Evolutionary conservation across 1,284 basidiomycete genomes (phyloP), one percentile per base, ranked within the genome.

Genomic region (Ustilago xerochloae): DNA sequence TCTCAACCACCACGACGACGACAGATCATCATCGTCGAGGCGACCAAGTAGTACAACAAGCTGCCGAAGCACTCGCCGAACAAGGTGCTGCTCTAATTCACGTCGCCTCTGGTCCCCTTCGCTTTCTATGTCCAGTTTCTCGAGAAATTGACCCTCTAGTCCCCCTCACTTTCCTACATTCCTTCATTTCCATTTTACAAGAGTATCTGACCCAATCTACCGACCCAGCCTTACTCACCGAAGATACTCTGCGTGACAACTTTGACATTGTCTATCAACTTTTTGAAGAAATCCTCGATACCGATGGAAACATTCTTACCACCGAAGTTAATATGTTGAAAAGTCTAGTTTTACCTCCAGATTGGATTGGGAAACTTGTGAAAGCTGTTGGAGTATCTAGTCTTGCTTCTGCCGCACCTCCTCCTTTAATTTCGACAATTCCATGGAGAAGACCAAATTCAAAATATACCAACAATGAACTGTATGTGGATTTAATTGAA

Each of bases 91-190:
- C 91, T 33, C 92, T 91, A 78, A 93, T 92, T 85, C 93, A 96
- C 86, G 85, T 94, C 45, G 87, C 90, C 80, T 88, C 89, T 72
- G 90, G 90, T 56, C 92, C 86, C 66, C 87, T 96, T 83, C 88
- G 90, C 72, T 88, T 94, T 64, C 85, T 96, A 26, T 92, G 90
- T 75, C 93, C 93, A 24, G 87, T 96, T 39, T 92, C 91, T 70
- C 90, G 89, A 48, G 91, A 93, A 81, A 93, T 91, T 78, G 94
- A 97, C 81, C 94, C 94, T 0, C 86, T 96, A 26, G 90, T 94
- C 56, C 93, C 92, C 3, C 93, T 97, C 81, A 88, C 93, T 0
- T 97, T 97, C 84, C 85, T 97, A 24, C 90, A 92, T 79, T 90
- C 91, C 0, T 94, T 97, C 80, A 86, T 93, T 48, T 90, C 92